phyloP scores from a whole-genome alignment of 73 alveolate species.

The Paraurostyla sp. region DNA sequence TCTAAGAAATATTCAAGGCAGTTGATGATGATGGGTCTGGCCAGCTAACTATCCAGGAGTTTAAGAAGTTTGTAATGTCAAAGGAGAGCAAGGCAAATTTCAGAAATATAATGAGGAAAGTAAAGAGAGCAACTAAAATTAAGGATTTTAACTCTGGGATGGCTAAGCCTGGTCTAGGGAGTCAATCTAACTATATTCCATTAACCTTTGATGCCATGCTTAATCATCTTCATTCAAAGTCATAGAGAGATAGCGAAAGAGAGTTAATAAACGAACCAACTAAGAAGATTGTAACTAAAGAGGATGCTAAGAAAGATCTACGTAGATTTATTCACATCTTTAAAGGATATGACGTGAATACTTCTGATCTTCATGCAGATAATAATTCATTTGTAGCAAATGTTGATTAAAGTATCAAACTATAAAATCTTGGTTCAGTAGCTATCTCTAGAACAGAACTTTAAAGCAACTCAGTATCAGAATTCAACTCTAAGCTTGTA shows the following conservation, averaged over 20 bases:
- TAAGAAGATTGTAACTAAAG: not conserved
- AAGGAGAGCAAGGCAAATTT: conserved; percentile 26
- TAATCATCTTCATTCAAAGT: not conserved
- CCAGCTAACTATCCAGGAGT: conserved; percentile 29
- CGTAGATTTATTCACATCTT: not conserved
- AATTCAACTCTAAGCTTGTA: no score
- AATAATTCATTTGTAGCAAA: not conserved
- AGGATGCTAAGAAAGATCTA: not conserved
- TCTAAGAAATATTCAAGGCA: conserved; percentile 3
- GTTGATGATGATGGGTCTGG: conserved; percentile 59
- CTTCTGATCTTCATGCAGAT: conserved; percentile 29
- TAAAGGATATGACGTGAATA: not conserved
- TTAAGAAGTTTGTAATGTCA: conserved; percentile 23
- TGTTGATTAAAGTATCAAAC: no score
- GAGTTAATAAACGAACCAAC: not conserved
- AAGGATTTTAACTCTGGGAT: conserved; percentile 4
- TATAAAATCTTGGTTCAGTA: no score
- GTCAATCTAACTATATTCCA: not conserved
- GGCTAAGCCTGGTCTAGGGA: not conserved
- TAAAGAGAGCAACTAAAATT: not conserved
- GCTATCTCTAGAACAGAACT: no score
- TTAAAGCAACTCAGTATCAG: no score
- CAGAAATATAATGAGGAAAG: conserved; percentile 60
- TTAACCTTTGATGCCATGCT: conserved; percentile 19
- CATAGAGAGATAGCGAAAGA: not conserved